Conservation (phyloP, 2,329 filamentous ascomycete species). For the Akanthomyces dipterigenus region DNA sequence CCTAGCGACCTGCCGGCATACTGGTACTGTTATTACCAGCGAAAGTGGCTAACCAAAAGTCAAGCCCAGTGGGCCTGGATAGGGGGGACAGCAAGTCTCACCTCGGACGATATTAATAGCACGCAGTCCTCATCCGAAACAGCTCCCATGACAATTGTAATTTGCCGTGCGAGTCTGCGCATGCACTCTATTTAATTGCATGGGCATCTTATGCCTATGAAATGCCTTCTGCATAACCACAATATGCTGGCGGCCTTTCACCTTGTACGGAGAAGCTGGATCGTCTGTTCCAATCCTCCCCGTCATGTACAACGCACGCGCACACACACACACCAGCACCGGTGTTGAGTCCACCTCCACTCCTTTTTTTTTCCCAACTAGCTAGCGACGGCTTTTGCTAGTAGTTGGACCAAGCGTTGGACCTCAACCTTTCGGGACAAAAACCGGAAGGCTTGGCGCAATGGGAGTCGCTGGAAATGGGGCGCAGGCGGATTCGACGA, state of each 20-base stretch:
- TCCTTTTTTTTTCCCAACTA: not conserved
- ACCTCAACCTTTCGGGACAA: conserved; percentile 8
- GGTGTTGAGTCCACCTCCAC: not conserved
- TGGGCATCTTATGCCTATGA: not conserved
- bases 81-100: conserved; percentile 11
- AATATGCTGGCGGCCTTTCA: not conserved
- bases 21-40: not conserved
- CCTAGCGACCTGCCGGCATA: not conserved
- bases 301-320: not conserved
- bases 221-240: not conserved
- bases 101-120: conserved; percentile 13
- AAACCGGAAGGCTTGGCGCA: conserved; percentile 9
- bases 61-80: conserved; percentile 4
- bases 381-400: not conserved
- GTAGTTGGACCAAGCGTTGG: not conserved
- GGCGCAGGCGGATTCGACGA: conserved; percentile 8
- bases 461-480: conserved; percentile 7
- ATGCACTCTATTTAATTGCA: conserved; percentile 17
- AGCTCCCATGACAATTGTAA: conserved; percentile 10
- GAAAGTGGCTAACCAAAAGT: not conserved
- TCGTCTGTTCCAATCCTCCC: not conserved
- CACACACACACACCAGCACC: not conserved
- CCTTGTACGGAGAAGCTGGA: not conserved
- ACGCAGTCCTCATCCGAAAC: conserved; percentile 10
- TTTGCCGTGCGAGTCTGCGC: conserved; percentile 2